These are phyloP conservation scores for Scenedesmus sp. DNA, from an alignment of 163 green algal species.

Conservation along the genomic window DNA sequence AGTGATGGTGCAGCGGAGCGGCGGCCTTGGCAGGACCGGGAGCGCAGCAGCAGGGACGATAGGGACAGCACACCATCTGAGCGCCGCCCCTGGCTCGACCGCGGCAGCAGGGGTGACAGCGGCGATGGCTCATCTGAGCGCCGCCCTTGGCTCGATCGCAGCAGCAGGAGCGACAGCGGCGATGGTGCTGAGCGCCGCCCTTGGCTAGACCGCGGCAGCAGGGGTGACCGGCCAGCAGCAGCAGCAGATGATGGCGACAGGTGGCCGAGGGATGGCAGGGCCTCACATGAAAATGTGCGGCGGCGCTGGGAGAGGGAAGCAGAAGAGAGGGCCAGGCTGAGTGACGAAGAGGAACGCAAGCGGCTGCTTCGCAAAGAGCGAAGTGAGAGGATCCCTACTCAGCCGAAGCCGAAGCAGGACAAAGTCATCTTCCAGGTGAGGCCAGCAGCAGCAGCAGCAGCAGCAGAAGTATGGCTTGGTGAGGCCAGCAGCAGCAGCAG, in stretches of 20 bases:
- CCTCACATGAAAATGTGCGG: neutral
- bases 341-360: neutral
- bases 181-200: too few species aligned
- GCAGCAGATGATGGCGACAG: neutral
- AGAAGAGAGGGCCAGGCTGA: neutral
- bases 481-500: too few species aligned
- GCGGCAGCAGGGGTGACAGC: neutral
- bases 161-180: neutral
- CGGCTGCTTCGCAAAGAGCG: conserved; percentile 18
- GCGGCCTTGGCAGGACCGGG: too few species aligned
- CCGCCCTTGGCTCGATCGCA: neutral
- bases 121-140: neutral
- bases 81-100: too few species aligned
- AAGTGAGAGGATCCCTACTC: conserved; percentile 26
- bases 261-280: neutral
- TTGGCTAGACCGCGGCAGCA: too few species aligned
- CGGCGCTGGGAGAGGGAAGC: conserved; percentile 10
- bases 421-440: conserved; percentile 12
- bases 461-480: too few species aligned
- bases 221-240: neutral
- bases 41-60: too few species aligned
- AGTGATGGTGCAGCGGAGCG: too few species aligned
- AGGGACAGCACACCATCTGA: too few species aligned
- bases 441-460: too few species aligned
- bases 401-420: conserved; percentile 12